Conservation (phyloP, 495 filamentous ascomycete species). For the Penicillium turbatum region DNA sequence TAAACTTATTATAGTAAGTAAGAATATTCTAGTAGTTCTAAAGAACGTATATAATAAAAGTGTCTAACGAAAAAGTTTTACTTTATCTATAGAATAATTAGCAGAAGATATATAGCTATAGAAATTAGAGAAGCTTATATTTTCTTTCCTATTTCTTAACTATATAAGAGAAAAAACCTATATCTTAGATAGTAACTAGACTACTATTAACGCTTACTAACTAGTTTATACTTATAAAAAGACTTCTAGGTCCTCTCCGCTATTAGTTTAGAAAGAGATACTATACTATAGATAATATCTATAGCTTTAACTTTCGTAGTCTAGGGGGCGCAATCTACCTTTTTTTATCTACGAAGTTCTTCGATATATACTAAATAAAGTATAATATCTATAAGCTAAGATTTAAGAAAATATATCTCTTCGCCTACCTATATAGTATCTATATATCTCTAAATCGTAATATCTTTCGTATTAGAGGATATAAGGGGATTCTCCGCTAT, state of each 20-base stretch:
- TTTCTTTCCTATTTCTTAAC: constrained; percentile 9
- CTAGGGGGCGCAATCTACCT: background rate
- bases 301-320: constrained; percentile 4
- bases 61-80: constrained; percentile 5
- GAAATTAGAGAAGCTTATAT: background rate
- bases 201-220: constrained; percentile 5
- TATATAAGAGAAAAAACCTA: constrained; percentile 5
- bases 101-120: background rate
- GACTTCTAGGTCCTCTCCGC: constrained; percentile 3
- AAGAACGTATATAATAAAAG: constrained; percentile 5
- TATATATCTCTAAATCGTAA: constrained; percentile 3
- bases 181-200: constrained; percentile 4
- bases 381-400: constrained; percentile 7
- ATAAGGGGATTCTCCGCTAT: background rate
- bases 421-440: background rate
- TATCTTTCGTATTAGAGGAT: background rate
- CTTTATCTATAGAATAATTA: constrained; percentile 2
- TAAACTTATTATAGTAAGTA: constrained; percentile 5
- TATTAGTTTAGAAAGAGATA: constrained; percentile 2
- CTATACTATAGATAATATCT: background rate
- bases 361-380: constrained; percentile 8
- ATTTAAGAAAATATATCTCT: constrained; percentile 6
- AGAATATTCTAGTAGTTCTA: background rate
- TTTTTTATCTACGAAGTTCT: constrained; percentile 1
- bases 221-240: constrained; percentile 4